Evolutionary conservation across 495 filamentous ascomycete genomes (phyloP).

Genomic region (Filosporella fistucella): DNA sequence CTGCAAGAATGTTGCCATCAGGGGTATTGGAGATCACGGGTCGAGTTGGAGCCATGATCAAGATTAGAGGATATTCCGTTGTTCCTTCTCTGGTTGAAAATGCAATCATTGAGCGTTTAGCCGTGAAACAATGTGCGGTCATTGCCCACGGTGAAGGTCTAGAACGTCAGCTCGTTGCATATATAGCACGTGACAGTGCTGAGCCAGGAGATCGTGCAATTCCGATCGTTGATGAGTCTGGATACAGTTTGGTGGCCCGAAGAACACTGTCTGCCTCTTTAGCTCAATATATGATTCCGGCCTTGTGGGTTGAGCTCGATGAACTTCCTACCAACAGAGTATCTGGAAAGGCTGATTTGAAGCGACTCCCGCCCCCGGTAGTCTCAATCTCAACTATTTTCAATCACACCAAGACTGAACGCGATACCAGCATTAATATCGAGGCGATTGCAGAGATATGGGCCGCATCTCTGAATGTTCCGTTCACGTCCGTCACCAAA

Average conservation of each 20-base stretch:
- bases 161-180: conserved; percentile 62
- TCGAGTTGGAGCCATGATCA: conserved; percentile 64
- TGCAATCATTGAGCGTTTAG: conserved; percentile 54
- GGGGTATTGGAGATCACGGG: conserved; percentile 69
- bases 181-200: conserved; percentile 56
- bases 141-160: conserved; percentile 61
- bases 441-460: conserved; percentile 55
- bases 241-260: conserved; percentile 53
- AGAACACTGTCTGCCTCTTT: conserved; percentile 48
- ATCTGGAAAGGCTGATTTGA: conserved; percentile 64
- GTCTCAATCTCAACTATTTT: conserved; percentile 29
- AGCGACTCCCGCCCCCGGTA: conserved; percentile 51
- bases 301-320: conserved; percentile 58
- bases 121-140: conserved; percentile 55
- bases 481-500: conserved; percentile 45
- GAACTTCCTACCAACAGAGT: conserved; percentile 61
- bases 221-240: conserved; percentile 53
- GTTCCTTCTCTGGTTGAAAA: conserved; percentile 63
- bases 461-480: conserved; percentile 53
- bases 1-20: conserved; percentile 55
- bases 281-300: conserved; percentile 70
- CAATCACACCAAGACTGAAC: conserved; percentile 15
- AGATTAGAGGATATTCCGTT: conserved; percentile 61
- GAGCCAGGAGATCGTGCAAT: conserved; percentile 42
- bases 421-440: conserved; percentile 36